Evolutionary conservation across 331 rosid genomes (phyloP).

Genomic region (Quercus tomentella): DNA sequence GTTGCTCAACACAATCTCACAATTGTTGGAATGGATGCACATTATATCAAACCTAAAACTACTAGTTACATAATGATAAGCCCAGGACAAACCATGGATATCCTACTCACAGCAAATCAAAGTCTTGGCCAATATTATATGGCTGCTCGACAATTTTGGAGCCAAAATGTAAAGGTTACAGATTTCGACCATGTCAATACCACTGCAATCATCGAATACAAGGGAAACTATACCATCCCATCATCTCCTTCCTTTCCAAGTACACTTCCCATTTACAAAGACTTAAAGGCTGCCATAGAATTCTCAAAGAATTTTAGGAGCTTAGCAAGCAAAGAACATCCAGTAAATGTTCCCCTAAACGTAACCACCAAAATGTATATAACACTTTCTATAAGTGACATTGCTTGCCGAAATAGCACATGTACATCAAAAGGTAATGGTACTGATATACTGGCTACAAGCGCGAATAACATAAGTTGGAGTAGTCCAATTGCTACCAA

Average conservation of each 20-base stretch:
- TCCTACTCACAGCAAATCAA: constrained; percentile 40
- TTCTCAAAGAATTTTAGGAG: constrained; percentile 13
- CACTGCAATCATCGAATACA: constrained; percentile 23
- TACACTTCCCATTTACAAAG: background rate
- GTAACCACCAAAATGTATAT: constrained; percentile 19
- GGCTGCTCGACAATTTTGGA: constrained; percentile 13
- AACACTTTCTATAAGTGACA: constrained; percentile 36
- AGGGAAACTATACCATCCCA: background rate
- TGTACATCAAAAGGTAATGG: constrained; percentile 32
- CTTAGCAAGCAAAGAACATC: constrained; percentile 20
- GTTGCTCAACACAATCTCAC: constrained; percentile 36
- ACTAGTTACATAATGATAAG: constrained; percentile 41
- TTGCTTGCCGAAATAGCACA: constrained; percentile 28
- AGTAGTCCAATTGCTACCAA: constrained; percentile 6
- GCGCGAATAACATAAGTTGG: constrained; percentile 53
- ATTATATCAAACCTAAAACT: constrained; percentile 35
- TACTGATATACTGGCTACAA: constrained; percentile 43
- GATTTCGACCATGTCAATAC: constrained; percentile 37
- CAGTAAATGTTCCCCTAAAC: constrained; percentile 26
- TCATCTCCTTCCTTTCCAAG: background rate
- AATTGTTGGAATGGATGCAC: constrained; percentile 39
- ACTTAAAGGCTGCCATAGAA: constrained; percentile 1
- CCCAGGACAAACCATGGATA: constrained; percentile 58
- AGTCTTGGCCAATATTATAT: constrained; percentile 27
- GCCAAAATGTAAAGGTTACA: background rate